A percentile compares a stretch with the other conserved stretches of the same genome.
These are phyloP conservation scores for Echites panduratus DNA, from an alignment of 257 asterid species.

Conservation along the genomic window DNA sequence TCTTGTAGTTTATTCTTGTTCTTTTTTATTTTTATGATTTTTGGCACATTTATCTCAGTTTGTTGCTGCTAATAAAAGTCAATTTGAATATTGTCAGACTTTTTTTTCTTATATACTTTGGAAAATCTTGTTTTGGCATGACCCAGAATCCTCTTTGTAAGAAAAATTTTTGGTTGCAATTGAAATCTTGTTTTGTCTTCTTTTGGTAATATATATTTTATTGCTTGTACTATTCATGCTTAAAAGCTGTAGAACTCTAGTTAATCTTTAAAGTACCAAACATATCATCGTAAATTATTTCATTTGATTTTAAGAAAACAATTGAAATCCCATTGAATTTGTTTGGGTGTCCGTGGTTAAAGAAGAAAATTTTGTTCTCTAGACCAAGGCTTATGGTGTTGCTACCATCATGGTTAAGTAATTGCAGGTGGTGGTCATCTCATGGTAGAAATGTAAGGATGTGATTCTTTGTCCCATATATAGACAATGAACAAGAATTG, in stretches of 20 bases:
- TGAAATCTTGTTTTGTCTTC: too few relatives aligned
- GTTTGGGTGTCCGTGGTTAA: neutral
- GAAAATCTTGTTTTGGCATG: too few relatives aligned
- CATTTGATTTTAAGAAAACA: slow-evolving; percentile 12
- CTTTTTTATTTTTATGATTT: too few relatives aligned
- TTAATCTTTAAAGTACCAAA: neutral
- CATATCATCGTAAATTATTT: slow-evolving; percentile 5
- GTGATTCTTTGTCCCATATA: neutral
- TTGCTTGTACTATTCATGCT: slow-evolving; percentile 65
- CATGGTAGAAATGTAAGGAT: slow-evolving; percentile 3
- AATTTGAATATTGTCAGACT: too few relatives aligned
- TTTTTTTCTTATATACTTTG: too few relatives aligned
- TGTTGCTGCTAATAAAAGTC: too few relatives aligned
- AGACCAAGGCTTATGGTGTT: slow-evolving; percentile 21
- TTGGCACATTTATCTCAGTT: too few relatives aligned
- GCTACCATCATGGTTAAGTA: slow-evolving; percentile 11
- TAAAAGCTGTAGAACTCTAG: slow-evolving; percentile 29
- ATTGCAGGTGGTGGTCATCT: neutral
- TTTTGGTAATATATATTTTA: too few relatives aligned
- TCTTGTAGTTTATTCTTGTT: too few relatives aligned
- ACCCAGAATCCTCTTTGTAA: too few relatives aligned
- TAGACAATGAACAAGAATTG: slow-evolving; percentile 4
- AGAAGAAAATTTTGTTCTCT: neutral
- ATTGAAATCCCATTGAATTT: neutral
- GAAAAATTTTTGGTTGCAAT: too few relatives aligned